Evolutionary conservation across 208 protist species (phyloP).

Genomic region (Leishmania guyanensis): DNA sequence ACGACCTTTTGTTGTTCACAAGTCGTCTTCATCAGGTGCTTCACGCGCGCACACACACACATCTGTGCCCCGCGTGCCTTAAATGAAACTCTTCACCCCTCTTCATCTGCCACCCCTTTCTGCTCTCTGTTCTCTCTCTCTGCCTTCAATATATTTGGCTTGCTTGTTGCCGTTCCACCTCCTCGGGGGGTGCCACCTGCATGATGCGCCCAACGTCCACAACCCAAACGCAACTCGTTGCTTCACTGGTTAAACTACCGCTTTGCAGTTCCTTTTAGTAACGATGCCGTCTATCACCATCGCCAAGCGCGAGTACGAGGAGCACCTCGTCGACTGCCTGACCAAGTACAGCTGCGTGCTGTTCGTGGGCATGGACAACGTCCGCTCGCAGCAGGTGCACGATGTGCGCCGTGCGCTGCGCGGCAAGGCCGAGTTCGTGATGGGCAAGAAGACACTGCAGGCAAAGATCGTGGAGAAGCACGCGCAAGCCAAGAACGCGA

Average conservation of each 20-base stretch:
- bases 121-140: neutral
- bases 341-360: constrained; percentile 95
- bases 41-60: neutral
- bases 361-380: constrained; percentile 97
- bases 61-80: neutral
- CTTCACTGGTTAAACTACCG: neutral
- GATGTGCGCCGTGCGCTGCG: constrained; percentile 95
- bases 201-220: neutral
- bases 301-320: constrained; percentile 91
- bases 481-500: constrained; percentile 52
- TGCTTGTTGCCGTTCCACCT: neutral
- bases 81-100: neutral
- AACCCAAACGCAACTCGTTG: neutral
- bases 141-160: neutral
- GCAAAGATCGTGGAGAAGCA: constrained; percentile 93
- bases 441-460: constrained; percentile 99
- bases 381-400: constrained; percentile 97
- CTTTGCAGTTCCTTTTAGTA: constrained; percentile 21
- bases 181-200: neutral
- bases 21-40: neutral
- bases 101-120: neutral
- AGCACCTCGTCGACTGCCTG: constrained; percentile 91
- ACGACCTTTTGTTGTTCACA: neutral
- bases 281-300: constrained; percentile 64
- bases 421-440: constrained; percentile 95